These are phyloP conservation scores for Acidomyces sp. DNA, from an alignment of 495 filamentous ascomycete genomes.

Conservation along the genomic window DNA sequence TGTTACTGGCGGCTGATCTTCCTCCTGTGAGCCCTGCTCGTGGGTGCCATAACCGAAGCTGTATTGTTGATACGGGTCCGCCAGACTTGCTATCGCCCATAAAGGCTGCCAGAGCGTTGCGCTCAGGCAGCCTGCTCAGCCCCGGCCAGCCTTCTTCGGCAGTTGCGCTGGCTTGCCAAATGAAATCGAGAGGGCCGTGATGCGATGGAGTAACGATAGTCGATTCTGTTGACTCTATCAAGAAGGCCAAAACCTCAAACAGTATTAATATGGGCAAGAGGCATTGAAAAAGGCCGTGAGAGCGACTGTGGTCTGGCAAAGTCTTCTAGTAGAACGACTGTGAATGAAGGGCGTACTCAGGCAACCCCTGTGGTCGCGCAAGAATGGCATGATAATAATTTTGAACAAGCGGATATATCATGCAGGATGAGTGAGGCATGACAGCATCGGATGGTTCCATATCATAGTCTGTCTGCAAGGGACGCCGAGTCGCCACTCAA, in stretches of 20 bases:
- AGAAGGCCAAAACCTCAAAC: too few species aligned
- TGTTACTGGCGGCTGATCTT: constrained; percentile 15
- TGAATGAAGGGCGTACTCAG: constrained; percentile 7
- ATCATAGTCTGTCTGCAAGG: constrained; percentile 5
- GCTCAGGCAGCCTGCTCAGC: constrained; percentile 50
- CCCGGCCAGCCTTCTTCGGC: constrained; percentile 20
- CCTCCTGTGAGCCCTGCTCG: constrained; percentile 32
- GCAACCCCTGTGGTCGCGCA: constrained; percentile 1
- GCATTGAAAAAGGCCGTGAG: neutral
- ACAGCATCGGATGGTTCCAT: constrained; percentile 15
- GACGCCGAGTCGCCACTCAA: constrained; percentile 11
- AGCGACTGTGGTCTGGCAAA: constrained; percentile 4
- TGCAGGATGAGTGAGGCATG: constrained; percentile 10
- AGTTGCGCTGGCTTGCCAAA: constrained; percentile 8
- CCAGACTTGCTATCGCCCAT: constrained; percentile 56
- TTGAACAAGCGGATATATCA: neutral
- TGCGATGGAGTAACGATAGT: constrained; percentile 1
- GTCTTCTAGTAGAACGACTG: neutral
- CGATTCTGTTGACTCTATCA: too few species aligned
- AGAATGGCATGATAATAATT: constrained; percentile 9
- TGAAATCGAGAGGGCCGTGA: constrained; percentile 8
- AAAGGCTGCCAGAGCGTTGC: constrained; percentile 58
- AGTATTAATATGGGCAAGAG: too few species aligned
- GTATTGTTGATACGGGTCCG: constrained; percentile 51
- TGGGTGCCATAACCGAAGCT: constrained; percentile 52